A percentile compares a stretch with the other conserved stretches of the same genome.
These are phyloP conservation scores for Periconia sp. DNA, from an alignment of 2,329 filamentous ascomycete species.

Conservation along the genomic window DNA sequence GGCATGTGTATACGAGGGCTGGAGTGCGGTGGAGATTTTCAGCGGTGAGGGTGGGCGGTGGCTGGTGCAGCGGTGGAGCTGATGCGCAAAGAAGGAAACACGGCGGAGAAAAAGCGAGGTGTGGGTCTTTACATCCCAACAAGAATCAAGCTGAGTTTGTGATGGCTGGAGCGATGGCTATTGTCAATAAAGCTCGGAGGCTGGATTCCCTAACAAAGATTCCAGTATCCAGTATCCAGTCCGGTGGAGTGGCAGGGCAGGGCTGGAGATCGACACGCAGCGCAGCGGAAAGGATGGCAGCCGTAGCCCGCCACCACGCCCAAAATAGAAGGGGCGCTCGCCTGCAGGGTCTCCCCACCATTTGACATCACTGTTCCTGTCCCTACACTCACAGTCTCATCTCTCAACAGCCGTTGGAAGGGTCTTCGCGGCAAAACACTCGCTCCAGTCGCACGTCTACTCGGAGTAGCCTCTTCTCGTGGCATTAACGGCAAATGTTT, in stretches of 20 bases:
- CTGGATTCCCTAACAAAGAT: no score
- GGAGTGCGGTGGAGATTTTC: background rate
- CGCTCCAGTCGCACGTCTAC: conserved; percentile 2
- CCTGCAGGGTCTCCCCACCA: conserved; percentile 1
- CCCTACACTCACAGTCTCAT: conserved; percentile 3
- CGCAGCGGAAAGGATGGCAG: background rate
- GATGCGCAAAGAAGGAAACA: no score
- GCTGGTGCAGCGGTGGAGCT: conserved; percentile 1
- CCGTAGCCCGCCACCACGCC: conserved; percentile 3
- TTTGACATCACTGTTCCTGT: conserved; percentile 8
- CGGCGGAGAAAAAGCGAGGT: no score
- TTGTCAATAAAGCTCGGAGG: no score
- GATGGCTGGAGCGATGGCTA: no score
- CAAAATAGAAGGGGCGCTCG: conserved; percentile 5
- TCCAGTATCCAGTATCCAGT: no score
- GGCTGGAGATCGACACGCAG: conserved; percentile 7
- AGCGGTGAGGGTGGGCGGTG: background rate
- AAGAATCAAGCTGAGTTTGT: no score
- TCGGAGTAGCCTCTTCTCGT: conserved; percentile 19
- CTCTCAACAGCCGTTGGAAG: background rate
- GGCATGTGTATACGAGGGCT: background rate
- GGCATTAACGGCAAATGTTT: conserved; percentile 8
- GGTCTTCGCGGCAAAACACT: conserved; percentile 1
- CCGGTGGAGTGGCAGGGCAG: no score
- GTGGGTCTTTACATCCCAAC: no score